A percentile compares a stretch with the other conserved stretches of the same genome.
Evolutionary conservation across 2,329 filamentous ascomycete species (phyloP).

Genomic region (Lachnellula willkommii): DNA sequence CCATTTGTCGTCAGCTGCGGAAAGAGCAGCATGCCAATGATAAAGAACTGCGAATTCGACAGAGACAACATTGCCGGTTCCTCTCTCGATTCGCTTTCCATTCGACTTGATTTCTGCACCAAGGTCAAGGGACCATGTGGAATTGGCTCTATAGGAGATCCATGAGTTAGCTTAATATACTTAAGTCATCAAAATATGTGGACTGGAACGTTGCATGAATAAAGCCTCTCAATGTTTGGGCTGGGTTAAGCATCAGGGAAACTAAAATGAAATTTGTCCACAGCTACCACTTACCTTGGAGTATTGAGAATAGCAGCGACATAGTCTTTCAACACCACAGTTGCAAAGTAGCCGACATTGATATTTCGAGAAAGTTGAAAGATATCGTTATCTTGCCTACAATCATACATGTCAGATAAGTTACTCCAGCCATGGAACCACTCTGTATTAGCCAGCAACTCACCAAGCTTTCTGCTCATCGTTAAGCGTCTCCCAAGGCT

Average conservation of each 20-base stretch:
- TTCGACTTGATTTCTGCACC: slow-evolving; percentile 41
- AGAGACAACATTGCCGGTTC: slow-evolving; percentile 40
- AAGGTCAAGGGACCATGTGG: slow-evolving; percentile 41
- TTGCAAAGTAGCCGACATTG: slow-evolving; percentile 43
- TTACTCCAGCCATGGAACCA: no score
- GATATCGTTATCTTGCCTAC: slow-evolving; percentile 43
- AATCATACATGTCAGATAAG: neutral
- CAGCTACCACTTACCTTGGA: slow-evolving; percentile 9
- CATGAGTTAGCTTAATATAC: neutral
- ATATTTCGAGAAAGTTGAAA: slow-evolving; percentile 43
- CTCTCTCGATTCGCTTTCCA: slow-evolving; percentile 37
- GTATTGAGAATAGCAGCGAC: slow-evolving; percentile 29
- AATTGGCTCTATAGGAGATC: slow-evolving; percentile 33
- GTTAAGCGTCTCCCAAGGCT: slow-evolving; percentile 35
- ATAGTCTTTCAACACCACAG: slow-evolving; percentile 42
- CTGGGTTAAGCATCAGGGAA: no score
- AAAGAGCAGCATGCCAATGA: slow-evolving; percentile 43
- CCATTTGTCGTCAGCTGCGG: slow-evolving; percentile 41
- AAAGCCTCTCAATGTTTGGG: no score
- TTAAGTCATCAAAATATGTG: neutral
- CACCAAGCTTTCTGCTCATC: slow-evolving; percentile 36
- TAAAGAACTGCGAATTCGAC: slow-evolving; percentile 44
- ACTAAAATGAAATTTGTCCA: no score
- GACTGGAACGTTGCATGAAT: neutral
- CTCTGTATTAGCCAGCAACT: slow-evolving; percentile 10